phyloP scores from a whole-genome alignment of 495 filamentous ascomycete genomes.

The Penicillium desertorum region DNA sequence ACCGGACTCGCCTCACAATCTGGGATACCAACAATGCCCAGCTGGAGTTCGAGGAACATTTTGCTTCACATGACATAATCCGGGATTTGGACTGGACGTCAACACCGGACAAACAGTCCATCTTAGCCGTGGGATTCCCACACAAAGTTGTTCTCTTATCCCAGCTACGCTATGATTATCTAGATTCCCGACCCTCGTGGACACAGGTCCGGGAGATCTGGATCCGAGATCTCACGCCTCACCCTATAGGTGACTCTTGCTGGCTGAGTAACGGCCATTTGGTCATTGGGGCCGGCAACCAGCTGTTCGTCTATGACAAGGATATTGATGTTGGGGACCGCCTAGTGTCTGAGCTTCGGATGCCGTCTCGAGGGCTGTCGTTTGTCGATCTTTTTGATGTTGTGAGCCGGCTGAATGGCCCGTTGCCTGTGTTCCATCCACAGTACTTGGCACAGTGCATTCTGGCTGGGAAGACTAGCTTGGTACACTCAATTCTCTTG shows the following conservation, averaged over 20 bases:
- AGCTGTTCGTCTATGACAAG: conserved; percentile 84
- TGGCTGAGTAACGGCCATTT: conserved; percentile 85
- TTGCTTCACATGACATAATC: conserved; percentile 70
- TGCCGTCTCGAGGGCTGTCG: conserved; percentile 53
- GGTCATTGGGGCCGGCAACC: conserved; percentile 86
- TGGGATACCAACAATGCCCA: conserved; percentile 85
- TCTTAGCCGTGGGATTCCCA: conserved; percentile 87
- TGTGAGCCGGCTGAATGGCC: conserved; percentile 79
- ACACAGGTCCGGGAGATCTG: conserved; percentile 77
- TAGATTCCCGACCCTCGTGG: conserved; percentile 89
- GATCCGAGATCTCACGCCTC: conserved; percentile 79
- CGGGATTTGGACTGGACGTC: conserved; percentile 93
- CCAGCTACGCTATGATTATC: conserved; percentile 91
- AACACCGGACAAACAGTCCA: conserved; percentile 86
- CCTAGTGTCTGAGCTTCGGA: conserved; percentile 62
- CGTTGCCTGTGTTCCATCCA: conserved; percentile 89
- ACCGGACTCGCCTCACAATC: conserved; percentile 77
- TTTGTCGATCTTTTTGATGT: conserved; percentile 72
- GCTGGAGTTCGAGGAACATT: conserved; percentile 77
- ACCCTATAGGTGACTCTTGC: conserved; percentile 88
- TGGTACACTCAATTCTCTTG: conserved; percentile 74
- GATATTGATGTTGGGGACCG: conserved; percentile 62
- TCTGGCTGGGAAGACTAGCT: conserved; percentile 67
- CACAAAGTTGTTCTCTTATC: conserved; percentile 81
- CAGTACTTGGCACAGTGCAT: conserved; percentile 90